phyloP scores from a whole-genome alignment of 202 grass and related monocot species.

The Zizania palustris region DNA sequence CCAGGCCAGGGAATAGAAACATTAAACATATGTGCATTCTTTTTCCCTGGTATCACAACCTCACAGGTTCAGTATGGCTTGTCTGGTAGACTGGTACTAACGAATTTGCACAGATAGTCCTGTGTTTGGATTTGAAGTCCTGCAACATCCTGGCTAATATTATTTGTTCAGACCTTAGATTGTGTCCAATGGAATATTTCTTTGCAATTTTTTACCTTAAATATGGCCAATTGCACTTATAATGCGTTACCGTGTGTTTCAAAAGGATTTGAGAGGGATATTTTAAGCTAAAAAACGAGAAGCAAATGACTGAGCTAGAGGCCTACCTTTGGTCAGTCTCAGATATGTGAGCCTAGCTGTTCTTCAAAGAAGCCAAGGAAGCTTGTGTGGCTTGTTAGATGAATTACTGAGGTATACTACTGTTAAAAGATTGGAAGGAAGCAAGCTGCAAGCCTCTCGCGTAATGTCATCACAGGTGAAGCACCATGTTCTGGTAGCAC shows the following conservation, averaged over 20 bases:
- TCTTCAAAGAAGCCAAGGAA: neutral
- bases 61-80: neutral
- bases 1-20: neutral
- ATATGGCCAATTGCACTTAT: neutral
- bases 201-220: conserved; percentile 7
- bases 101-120: neutral
- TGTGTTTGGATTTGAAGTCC: neutral
- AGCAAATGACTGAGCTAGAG: conserved; percentile 67
- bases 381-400: neutral
- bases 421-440: neutral
- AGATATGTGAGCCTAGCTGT: conserved; percentile 65
- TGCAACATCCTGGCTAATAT: neutral
- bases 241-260: conserved; percentile 3
- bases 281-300: conserved; percentile 91
- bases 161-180: neutral
- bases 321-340: conserved; percentile 94
- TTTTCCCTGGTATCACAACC: neutral
- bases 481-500: neutral
- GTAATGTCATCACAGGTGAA: too few relatives aligned
- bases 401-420: neutral
- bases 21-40: neutral
- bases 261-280: conserved; percentile 91
- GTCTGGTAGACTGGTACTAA: neutral
- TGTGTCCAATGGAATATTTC: neutral
- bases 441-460: neutral